Evolutionary conservation across 495 filamentous ascomycete genomes (phyloP).

Genomic region (Penicillium dipodomyicola): DNA sequence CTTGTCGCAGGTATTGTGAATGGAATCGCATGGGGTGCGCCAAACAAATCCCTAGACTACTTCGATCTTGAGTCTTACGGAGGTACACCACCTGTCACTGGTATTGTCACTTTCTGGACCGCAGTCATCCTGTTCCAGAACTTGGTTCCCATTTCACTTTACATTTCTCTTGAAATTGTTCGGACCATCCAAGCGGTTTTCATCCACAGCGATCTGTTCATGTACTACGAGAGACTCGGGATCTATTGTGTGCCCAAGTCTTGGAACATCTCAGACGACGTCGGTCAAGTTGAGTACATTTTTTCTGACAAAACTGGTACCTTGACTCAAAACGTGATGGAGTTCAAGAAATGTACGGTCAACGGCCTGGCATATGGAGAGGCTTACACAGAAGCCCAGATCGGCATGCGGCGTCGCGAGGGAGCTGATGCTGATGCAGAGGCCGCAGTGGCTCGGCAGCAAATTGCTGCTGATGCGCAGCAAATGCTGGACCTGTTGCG

Average conservation of each 20-base stretch:
- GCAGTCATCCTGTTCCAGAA: constrained; percentile 95
- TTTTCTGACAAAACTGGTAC: constrained; percentile 99
- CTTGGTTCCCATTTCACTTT: constrained; percentile 96
- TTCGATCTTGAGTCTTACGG: constrained; percentile 90
- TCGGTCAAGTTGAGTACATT: constrained; percentile 99
- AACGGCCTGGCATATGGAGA: constrained; percentile 95
- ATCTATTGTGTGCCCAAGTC: constrained; percentile 95
- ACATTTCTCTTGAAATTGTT: constrained; percentile 96
- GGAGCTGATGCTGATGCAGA: constrained; percentile 84
- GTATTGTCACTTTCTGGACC: constrained; percentile 95
- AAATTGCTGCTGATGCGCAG: constrained; percentile 74
- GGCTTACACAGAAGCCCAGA: constrained; percentile 94
- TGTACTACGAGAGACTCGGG: constrained; percentile 95
- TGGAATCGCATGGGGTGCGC: constrained; percentile 75
- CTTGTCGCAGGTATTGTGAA: constrained; percentile 80
- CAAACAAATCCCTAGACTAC: constrained; percentile 68
- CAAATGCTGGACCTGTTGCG: constrained; percentile 71
- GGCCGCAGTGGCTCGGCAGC: constrained; percentile 64
- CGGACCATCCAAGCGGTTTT: constrained; percentile 92
- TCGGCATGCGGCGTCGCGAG: constrained; percentile 88
- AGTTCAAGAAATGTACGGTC: constrained; percentile 97
- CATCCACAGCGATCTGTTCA: constrained; percentile 91
- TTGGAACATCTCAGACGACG: constrained; percentile 98
- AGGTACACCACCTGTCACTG: constrained; percentile 70
- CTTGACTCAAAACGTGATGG: constrained; percentile 98